A percentile compares a stretch with the other conserved stretches of the same genome.
Conservation (phyloP, 176 grass and related monocot species). For the Ensete ventricosum region DNA sequence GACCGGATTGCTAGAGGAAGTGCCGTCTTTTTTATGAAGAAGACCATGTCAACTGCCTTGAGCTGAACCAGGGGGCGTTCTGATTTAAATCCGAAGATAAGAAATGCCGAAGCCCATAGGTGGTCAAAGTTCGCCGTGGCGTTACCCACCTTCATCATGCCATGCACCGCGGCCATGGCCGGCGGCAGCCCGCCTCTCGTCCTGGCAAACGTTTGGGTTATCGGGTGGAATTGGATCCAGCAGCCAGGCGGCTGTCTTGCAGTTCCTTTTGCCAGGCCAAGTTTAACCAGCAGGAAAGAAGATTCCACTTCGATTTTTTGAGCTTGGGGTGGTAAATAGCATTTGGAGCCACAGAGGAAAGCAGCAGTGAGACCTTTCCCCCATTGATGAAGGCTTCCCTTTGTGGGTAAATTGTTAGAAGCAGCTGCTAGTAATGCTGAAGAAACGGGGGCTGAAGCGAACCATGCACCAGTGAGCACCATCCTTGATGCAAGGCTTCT, state of each 20-base stretch:
- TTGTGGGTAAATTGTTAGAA: conserved; percentile 54
- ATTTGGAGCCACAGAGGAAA: conserved; percentile 68
- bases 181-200: conserved; percentile 63
- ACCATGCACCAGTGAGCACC: conserved; percentile 76
- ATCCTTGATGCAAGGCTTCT: conserved; percentile 71
- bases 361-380: conserved; percentile 64
- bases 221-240: conserved; percentile 88
- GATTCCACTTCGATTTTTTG: conserved; percentile 85
- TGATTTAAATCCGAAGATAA: conserved; percentile 94
- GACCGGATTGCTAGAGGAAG: conserved; percentile 74
- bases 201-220: conserved; percentile 73
- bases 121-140: conserved; percentile 67
- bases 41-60: conserved; percentile 66
- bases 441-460: conserved; percentile 76
- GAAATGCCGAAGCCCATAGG: conserved; percentile 82
- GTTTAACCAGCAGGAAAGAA: conserved; percentile 72
- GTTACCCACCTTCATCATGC: conserved; percentile 59
- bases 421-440: conserved; percentile 62
- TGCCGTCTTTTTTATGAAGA: conserved; percentile 85
- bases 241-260: conserved; percentile 66
- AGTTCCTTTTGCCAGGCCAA: conserved; percentile 72
- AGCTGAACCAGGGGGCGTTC: conserved; percentile 76
- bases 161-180: conserved; percentile 53
- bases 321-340: conserved; percentile 57
- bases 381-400: conserved; percentile 59